Base-by-base conservation (phyloP, 2,329 filamentous ascomycete genomes). In the Neofusicoccum sp. region DNA sequence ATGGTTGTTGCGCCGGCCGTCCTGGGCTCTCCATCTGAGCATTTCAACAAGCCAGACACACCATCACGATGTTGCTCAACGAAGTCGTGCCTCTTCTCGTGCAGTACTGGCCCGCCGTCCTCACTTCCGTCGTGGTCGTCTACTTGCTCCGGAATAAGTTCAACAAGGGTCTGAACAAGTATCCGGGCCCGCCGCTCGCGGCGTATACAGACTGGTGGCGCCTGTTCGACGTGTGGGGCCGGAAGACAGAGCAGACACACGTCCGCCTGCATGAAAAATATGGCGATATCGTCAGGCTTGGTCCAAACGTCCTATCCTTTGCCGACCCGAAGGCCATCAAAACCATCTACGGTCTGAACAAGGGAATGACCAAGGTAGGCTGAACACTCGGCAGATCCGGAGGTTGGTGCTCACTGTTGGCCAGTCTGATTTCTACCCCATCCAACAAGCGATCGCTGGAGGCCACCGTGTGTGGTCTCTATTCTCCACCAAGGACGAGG, bases 341-440 rank as follows among this genome's bases (percentile, higher is more conserved):
- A 76, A 79, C 81, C 9, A 93, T 95, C 48, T 96, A 95, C 73
- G 91, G 91, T 0, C 76, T 94, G 47, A 94, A 93, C 73, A 93
- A 93, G 75, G 90, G 90, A 0, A 90, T 92, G 68, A 78, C 85
- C 52, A 95, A 95, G 85, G 90, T 90, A 75, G 52, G 74, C 65
- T 37, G 41, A 22, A 7, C 12, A 36, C 16, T 6, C 31, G 11
- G 16, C 28, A 28, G 6, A 4, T 6, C 12, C 39, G 12, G n/a
- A 7, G 4, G n/a, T 6, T 4, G 22, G 14, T 3, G 7, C 37
- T 37, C 6, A 52, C 48, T 22, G 52, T 1, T 39, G 7, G 16
- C n/a, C 60, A 91, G 87, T 92, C 89, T 34, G 87, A 91, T 66
- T 94, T 94, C 73, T 94, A 94, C 71, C 85, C 89, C 0, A 89